Evolutionary conservation across 768 basidiomycete genomes (phyloP).

Genomic region (Sistotremastrum suecicum): DNA sequence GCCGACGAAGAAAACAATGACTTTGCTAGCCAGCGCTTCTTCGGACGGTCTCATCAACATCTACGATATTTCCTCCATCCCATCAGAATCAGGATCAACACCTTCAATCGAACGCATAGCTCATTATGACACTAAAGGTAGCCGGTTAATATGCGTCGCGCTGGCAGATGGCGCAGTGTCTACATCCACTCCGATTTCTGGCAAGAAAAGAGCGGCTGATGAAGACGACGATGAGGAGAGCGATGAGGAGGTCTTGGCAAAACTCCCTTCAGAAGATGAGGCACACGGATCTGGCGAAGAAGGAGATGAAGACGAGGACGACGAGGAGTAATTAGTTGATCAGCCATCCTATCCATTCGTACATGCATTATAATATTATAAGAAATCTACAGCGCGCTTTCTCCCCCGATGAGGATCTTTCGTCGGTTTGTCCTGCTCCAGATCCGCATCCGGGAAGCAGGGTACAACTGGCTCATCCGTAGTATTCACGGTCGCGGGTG

Average conservation of each 20-base stretch:
- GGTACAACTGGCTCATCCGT: slow-evolving; percentile 11
- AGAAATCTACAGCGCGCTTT: slow-evolving; percentile 63
- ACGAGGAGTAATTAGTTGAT: slow-evolving; percentile 2
- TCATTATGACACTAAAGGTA: slow-evolving; percentile 75
- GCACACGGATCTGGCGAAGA: slow-evolving; percentile 13
- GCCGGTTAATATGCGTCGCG: slow-evolving; percentile 63
- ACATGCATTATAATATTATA: slow-evolving; percentile 26
- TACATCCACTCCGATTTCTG: slow-evolving; percentile 8
- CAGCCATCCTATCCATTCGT: slow-evolving; percentile 4
- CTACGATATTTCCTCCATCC: slow-evolving; percentile 50
- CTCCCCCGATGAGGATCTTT: slow-evolving; percentile 27
- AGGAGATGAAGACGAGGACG: neutral
- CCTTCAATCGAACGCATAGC: slow-evolving; percentile 38
- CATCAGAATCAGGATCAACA: slow-evolving; percentile 9
- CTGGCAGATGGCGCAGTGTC: slow-evolving; percentile 33
- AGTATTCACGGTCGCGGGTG: slow-evolving; percentile 32
- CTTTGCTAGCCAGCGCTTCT: slow-evolving; percentile 61
- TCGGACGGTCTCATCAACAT: slow-evolving; percentile 81
- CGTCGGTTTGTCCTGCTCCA: slow-evolving; percentile 9
- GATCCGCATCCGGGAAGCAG: slow-evolving; percentile 1
- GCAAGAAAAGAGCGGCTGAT: slow-evolving; percentile 24
- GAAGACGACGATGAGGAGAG: slow-evolving; percentile 12
- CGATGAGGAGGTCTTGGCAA: slow-evolving; percentile 17
- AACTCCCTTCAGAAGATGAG: slow-evolving; percentile 20
- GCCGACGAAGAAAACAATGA: slow-evolving; percentile 36